Conservation (phyloP, 148 eudicot genomes). For the Vaccinium vitisidaea region DNA sequence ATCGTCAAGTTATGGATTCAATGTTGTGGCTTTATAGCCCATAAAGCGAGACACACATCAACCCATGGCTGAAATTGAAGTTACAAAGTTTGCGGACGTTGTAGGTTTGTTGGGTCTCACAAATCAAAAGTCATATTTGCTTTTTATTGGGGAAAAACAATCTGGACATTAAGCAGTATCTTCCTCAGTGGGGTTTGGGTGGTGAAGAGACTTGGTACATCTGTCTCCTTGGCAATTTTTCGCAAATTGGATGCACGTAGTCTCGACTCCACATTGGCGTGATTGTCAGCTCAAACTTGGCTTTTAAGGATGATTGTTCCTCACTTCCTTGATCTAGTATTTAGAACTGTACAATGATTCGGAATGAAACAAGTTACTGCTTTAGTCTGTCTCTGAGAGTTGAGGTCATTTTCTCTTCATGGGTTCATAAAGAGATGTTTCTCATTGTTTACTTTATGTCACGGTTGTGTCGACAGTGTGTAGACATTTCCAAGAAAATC, state of each 20-base stretch:
- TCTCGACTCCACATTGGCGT: background rate
- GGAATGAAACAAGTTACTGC: background rate
- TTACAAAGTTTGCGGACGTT: background rate
- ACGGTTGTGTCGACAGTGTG: background rate
- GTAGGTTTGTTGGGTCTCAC: background rate
- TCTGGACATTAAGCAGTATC: background rate
- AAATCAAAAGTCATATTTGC: background rate
- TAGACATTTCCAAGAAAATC: background rate
- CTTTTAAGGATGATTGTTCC: background rate
- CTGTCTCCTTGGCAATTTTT: background rate
- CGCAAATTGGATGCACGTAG: background rate
- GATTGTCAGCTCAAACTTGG: background rate
- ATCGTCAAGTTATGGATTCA: background rate
- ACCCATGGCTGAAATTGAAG: background rate
- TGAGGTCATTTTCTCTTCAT: background rate
- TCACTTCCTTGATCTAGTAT: slow-evolving; percentile 1
- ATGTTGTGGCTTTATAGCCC: background rate
- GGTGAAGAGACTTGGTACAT: background rate
- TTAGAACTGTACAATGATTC: background rate
- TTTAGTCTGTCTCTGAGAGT: background rate
- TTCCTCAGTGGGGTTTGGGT: background rate
- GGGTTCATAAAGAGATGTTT: background rate
- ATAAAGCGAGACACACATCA: background rate
- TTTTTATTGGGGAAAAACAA: background rate
- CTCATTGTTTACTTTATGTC: background rate